These are phyloP conservation scores for Trichothecium sympodiale DNA, from an alignment of 2,329 filamentous ascomycete genomes.

Conservation along the genomic window DNA sequence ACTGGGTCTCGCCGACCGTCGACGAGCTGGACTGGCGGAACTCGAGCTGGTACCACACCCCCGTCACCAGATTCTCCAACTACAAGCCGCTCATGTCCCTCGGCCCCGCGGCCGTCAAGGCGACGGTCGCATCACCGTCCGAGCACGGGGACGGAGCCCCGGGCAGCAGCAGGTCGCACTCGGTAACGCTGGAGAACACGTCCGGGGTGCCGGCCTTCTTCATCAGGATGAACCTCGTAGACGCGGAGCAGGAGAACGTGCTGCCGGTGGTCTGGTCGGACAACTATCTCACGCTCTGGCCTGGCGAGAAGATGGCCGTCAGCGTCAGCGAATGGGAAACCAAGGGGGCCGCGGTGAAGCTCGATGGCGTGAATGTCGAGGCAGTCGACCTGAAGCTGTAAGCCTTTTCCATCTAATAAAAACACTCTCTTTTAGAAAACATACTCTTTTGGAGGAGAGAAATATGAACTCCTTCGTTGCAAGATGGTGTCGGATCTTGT, in stretches of 20 bases:
- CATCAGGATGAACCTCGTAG: conserved; percentile 37
- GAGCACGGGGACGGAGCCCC: conserved; percentile 4
- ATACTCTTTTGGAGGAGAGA: no score
- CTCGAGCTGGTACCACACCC: conserved; percentile 49
- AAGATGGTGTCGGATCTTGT: no score
- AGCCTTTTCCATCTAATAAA: no score
- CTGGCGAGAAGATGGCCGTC: conserved; percentile 33
- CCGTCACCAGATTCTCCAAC: conserved; percentile 38
- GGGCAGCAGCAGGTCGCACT: no score
- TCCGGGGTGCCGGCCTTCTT: conserved; percentile 46
- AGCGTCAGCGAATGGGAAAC: conserved; percentile 8
- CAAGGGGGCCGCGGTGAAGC: conserved; percentile 4
- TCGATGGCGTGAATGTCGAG: conserved; percentile 8
- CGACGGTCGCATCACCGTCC: conserved; percentile 8
- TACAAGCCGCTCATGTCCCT: conserved; percentile 32
- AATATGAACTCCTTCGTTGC: no score
- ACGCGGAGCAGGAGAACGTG: conserved; percentile 30
- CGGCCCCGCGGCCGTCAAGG: conserved; percentile 22
- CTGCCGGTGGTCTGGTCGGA: conserved; percentile 46
- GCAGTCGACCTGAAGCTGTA: background rate
- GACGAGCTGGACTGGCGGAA: conserved; percentile 44
- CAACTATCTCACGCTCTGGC: conserved; percentile 53
- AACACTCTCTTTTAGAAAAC: no score
- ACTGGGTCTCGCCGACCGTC: conserved; percentile 38
- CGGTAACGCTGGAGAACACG: conserved; percentile 38